Conservation (phyloP, 352 stramenopile genomes). For the Globisporangium spinosum region DNA sequence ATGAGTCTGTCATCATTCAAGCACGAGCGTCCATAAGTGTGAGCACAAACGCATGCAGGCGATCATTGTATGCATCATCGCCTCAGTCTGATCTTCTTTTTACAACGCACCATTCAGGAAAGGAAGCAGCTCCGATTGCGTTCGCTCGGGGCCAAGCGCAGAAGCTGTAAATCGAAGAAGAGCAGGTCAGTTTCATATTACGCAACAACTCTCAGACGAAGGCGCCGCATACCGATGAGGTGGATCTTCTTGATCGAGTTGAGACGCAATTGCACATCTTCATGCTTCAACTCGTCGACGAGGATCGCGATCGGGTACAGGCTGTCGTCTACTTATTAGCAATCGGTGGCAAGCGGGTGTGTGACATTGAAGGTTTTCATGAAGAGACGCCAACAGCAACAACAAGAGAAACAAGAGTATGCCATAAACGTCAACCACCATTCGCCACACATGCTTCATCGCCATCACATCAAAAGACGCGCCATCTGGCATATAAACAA, state of each 20-base stretch:
- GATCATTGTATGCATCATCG: not conserved
- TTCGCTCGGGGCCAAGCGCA: constrained; percentile 88
- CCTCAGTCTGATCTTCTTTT: not conserved
- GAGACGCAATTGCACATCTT: constrained; percentile 89
- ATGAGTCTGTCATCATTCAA: constrained; percentile 72
- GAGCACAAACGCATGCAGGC: not conserved
- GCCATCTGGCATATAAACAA: not conserved
- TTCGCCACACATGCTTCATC: not conserved
- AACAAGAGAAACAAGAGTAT: not conserved
- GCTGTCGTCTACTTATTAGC: constrained; percentile 46
- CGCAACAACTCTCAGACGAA: not conserved
- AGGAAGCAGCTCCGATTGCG: constrained; percentile 94
- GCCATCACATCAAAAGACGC: not conserved
- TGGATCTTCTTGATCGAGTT: constrained; percentile 90
- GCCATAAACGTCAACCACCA: constrained; percentile 1
- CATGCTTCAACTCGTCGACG: constrained; percentile 91
- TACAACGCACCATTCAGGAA: constrained; percentile 90
- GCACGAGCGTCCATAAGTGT: not conserved
- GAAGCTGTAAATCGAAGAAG: constrained; percentile 42
- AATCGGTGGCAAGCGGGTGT: not conserved
- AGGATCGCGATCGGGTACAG: constrained; percentile 89
- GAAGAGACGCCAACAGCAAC: not conserved
- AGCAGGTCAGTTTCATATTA: not conserved
- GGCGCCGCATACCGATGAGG: constrained; percentile 66
- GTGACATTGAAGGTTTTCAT: not conserved